These are phyloP conservation scores for Combretum micranthum DNA, from an alignment of 345 rosid species.

Conservation along the genomic window DNA sequence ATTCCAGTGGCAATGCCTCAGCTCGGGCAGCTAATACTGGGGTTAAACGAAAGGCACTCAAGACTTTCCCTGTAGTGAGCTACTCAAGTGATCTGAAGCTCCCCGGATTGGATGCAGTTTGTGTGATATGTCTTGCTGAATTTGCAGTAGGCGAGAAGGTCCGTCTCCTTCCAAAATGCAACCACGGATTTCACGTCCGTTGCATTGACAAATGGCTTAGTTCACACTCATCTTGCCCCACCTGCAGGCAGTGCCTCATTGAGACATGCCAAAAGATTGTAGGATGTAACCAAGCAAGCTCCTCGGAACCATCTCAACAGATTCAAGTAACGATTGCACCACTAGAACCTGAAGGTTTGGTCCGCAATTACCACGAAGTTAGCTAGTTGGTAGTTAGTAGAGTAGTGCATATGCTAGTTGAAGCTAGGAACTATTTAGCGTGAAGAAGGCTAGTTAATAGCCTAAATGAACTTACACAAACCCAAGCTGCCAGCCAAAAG, in stretches of 20 bases:
- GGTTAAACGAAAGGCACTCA: constrained; percentile 57
- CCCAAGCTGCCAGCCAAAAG: too few relatives aligned
- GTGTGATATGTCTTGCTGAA: constrained; percentile 75
- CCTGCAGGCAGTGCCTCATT: constrained; percentile 77
- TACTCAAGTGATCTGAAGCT: constrained; percentile 46
- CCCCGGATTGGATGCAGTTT: constrained; percentile 52
- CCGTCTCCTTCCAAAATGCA: constrained; percentile 70
- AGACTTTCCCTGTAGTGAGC: constrained; percentile 54
- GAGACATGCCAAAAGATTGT: constrained; percentile 77
- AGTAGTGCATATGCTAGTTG: constrained; percentile 15
- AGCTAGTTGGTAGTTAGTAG: constrained; percentile 8
- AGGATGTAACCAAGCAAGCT: constrained; percentile 14
- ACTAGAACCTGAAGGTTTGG: constrained; percentile 49
- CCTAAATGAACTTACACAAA: not conserved
- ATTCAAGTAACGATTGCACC: constrained; percentile 33
- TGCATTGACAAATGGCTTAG: constrained; percentile 92
- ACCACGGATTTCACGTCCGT: constrained; percentile 73
- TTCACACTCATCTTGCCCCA: constrained; percentile 93
- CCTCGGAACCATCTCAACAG: constrained; percentile 28
- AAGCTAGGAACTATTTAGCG: constrained; percentile 2
- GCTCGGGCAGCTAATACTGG: constrained; percentile 62
- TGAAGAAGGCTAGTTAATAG: constrained; percentile 6
- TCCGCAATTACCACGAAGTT: constrained; percentile 33
- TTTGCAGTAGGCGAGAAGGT: constrained; percentile 49
- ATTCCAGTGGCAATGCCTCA: constrained; percentile 15